Base-by-base conservation (phyloP, 2,329 filamentous ascomycete species). In the Bipolaris bicolor region DNA sequence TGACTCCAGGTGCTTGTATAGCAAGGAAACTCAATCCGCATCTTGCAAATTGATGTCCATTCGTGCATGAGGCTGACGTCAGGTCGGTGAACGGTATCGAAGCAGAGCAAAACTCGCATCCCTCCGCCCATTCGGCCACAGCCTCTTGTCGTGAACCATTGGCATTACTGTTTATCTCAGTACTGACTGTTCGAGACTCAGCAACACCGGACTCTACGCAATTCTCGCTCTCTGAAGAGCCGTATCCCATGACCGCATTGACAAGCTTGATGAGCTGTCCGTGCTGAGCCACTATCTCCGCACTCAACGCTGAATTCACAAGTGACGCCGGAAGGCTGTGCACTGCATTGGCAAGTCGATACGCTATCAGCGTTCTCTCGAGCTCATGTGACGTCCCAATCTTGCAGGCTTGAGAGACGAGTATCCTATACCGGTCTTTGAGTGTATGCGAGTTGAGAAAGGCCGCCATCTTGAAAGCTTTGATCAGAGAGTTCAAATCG, bases 1-100 rank as follows among this genome's bases (percentile, higher is more conserved):
- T 82, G 2, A 81, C 75, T 1, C 79, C 79, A 2, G 84, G 83
- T 33, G 80, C 78, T 65, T 85, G 83, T 6, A 86, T 84, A 1
- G 83, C 77, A 5, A 85, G 63, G 49, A 84, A 82, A n/a, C 81
- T 83, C 20, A 86, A 61, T 11, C 77, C 78, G 63, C 84, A 87
- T 34, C 84, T 78, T n/a, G 75, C 80, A 56, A 84, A 86, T 40
- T 81, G 58, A 73, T 87, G 84, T 0, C 82, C 83, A 45, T 78
- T 77, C 1, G 63, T 65, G 65, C 84, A 87, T 40, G 78, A 75
- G 0, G 82, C 82, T 65, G 78, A 78, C 1, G 65, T 67, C 10
- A 80, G 65, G 46, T 81, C 81, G 46, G 78, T 76, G 69, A 85
- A 83, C 0, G 74, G 71, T 39, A 86, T 80, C 0, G 72, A 69